Evolutionary conservation across 768 basidiomycete species (phyloP), one percentile per base, ranked within the genome.

Genomic region (Boletellus sp.): DNA sequence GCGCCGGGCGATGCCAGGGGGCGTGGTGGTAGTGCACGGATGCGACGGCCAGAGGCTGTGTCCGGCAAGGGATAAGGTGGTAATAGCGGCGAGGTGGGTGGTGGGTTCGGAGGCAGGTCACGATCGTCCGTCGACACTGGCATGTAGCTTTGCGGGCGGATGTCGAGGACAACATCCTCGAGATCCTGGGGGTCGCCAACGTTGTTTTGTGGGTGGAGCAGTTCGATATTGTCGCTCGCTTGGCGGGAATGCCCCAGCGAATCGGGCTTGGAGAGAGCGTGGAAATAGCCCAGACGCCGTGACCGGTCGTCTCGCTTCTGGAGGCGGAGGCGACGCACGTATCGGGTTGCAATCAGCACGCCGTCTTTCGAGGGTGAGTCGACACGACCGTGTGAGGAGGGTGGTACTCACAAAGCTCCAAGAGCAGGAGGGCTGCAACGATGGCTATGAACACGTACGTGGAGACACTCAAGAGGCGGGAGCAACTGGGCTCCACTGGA

Each of bases 351-450:
- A 42, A 81, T 72, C 43, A 83, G 54, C 4, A 70, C 72, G n/a
- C 77, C 78, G 53, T 81, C 82, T 84, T 44, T 53, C 20, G 13
- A 45, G n/a, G 16, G 51, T 50, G 40, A 47, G 36, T 10, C 31
- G 52, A 15, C 12, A 42, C 20, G 31, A n/a, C 28, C 35, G 38
- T 35, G 33, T 15, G 42, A 33, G 23, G 17, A 44, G 6, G 37
- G 20, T 12, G 19, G 34, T 22, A 72, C 84, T 57, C 58, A 85
- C 84, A 85, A 17, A 83, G 50, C 59, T 85, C 83, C 36, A 78
- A 59, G 22, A 78, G 41, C 34, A 86, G 60, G 19, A 85, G 64
- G 24, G 70, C 36, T 3, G 64, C 57, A 0, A 78, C 74, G 32
- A 81, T 61, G 23, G 61, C 74, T 44, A 75, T 68, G 55, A 78